Conservation (phyloP, 441 rosid species). For the Brassica balearica region DNA sequence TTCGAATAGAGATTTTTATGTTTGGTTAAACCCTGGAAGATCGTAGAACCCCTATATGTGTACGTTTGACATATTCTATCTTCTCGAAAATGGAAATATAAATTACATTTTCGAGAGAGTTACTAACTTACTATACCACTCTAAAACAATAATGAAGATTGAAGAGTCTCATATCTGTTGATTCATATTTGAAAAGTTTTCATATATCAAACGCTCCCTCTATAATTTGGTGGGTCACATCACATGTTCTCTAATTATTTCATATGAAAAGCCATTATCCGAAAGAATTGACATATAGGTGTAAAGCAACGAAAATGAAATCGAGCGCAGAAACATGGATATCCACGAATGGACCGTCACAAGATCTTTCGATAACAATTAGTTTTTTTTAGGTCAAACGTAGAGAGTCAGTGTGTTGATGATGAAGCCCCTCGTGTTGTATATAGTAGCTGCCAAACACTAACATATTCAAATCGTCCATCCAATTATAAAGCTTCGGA, state of each 20-base stretch:
- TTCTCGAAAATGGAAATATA: constrained; percentile 3
- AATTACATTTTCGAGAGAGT: neutral
- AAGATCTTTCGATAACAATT: constrained; percentile 37
- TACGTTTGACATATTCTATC: neutral
- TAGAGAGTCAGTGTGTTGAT: constrained; percentile 35
- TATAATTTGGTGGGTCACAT: constrained; percentile 38
- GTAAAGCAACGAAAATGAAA: constrained; percentile 27
- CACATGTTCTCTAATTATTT: constrained; percentile 38
- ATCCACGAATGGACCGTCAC: constrained; percentile 43
- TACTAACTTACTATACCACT: neutral
- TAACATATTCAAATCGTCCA: constrained; percentile 29
- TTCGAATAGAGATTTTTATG: neutral
- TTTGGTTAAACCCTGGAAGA: neutral
- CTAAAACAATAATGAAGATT: neutral
- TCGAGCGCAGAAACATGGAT: neutral
- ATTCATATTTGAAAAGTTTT: neutral
- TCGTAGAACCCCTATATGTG: too few relatives aligned
- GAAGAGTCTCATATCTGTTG: neutral
- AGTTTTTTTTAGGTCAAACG: constrained; percentile 37
- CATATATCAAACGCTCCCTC: constrained; percentile 17
- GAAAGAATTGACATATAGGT: constrained; percentile 17
- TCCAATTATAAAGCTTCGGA: constrained; percentile 24
- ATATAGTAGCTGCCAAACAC: constrained; percentile 44
- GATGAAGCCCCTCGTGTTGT: constrained; percentile 39
- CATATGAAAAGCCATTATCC: constrained; percentile 35